phyloP scores from a whole-genome alignment of 208 protist species.

The Crithidia bombi region DNA sequence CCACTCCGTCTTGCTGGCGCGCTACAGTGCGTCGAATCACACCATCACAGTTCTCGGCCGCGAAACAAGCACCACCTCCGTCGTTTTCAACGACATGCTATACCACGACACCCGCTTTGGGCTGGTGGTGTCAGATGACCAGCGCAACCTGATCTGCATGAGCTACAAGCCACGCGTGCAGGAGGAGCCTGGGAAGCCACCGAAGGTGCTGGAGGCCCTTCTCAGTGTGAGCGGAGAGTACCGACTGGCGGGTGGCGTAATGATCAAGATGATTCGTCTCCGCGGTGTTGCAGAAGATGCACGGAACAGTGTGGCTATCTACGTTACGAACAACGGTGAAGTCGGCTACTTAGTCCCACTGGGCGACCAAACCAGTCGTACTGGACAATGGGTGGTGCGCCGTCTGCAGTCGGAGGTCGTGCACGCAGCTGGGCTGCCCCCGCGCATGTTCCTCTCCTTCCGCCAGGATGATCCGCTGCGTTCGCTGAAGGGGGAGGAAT shows the following conservation, averaged over 20 bases:
- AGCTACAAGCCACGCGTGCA: slow-evolving; percentile 78
- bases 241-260: slow-evolving; percentile 64
- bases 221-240: slow-evolving; percentile 83
- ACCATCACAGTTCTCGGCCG: slow-evolving; percentile 78
- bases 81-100: slow-evolving; percentile 72
- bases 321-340: slow-evolving; percentile 85
- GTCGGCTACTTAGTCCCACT: slow-evolving; percentile 80
- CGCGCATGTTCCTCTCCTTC: slow-evolving; percentile 80
- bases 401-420: slow-evolving; percentile 68
- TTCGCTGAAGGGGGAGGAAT: slow-evolving; percentile 59
- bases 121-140: slow-evolving; percentile 72
- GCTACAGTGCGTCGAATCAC: slow-evolving; percentile 80
- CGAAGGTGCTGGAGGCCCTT: slow-evolving; percentile 60
- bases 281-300: slow-evolving; percentile 33
- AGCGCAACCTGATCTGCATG: slow-evolving; percentile 75
- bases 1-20: slow-evolving; percentile 65
- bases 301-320: slow-evolving; percentile 51
- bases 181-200: slow-evolving; percentile 29
- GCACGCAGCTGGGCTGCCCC: slow-evolving; percentile 70
- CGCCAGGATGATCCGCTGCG: slow-evolving; percentile 57
- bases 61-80: slow-evolving; percentile 62
- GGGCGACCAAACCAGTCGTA: slow-evolving; percentile 74
- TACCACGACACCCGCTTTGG: slow-evolving; percentile 78
- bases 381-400: slow-evolving; percentile 62
- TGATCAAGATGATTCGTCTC: slow-evolving; percentile 70